Evolutionary conservation across 208 protist genomes (phyloP).

Genomic region (Leishmania gerbilli): DNA sequence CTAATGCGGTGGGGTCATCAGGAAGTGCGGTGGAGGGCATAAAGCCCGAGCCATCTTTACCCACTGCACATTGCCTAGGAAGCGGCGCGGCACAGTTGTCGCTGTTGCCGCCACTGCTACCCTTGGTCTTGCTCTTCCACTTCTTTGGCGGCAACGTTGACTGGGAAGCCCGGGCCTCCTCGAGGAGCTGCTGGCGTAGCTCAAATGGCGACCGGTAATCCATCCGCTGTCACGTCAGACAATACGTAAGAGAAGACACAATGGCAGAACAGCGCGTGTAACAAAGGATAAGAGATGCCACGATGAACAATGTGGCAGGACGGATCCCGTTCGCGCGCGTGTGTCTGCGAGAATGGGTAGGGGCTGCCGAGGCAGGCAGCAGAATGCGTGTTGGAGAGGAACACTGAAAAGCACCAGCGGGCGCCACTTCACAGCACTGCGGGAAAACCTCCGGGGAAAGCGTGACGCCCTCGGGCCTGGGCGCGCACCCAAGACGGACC

Average conservation of each 20-base stretch:
- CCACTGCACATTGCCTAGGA: conserved; percentile 2
- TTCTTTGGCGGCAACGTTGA: conserved; percentile 22
- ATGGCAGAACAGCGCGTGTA: background rate
- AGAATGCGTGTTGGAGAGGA: background rate
- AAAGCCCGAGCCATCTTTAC: conserved; percentile 22
- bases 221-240: conserved; percentile 28
- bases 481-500: background rate
- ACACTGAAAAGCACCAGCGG: background rate
- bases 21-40: conserved; percentile 51
- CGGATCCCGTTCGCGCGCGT: background rate
- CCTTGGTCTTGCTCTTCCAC: conserved; percentile 28
- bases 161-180: conserved; percentile 47
- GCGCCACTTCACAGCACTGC: background rate
- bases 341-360: background rate
- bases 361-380: background rate
- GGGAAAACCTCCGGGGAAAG: too few species aligned
- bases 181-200: conserved; percentile 76
- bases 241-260: conserved; percentile 1
- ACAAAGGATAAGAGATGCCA: background rate
- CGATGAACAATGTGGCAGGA: background rate
- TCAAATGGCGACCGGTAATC: conserved; percentile 90
- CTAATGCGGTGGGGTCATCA: conserved; percentile 86
- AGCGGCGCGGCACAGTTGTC: conserved; percentile 15
- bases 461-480: too few species aligned
- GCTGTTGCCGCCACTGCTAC: background rate